Evolutionary conservation across 305 asterid genomes (phyloP), one percentile per base, ranked within the genome.

Genomic region (Fraxinus xanthoxyloides): DNA sequence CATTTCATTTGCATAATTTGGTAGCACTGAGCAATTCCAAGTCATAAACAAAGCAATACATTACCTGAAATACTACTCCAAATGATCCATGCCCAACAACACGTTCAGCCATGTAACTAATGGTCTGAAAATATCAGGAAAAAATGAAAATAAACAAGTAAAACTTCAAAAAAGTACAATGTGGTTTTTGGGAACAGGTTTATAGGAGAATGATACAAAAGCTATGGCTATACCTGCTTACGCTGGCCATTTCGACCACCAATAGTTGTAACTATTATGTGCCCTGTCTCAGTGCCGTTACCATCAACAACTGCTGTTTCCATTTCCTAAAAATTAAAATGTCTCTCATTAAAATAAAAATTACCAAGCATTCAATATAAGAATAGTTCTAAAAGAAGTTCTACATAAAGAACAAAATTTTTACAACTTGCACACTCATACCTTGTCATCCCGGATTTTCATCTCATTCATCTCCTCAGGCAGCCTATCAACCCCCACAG

Each of bases 71-170:
- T 73, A 94, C 98, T 35, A 94, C 97, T 85, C 98, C 98, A 88
- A 94, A 94, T 54, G 98, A 94, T 83, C 98, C 98, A 51, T 93
- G 97, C 74, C 98, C 98, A 77, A 94, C 98, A 83, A 93, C 89
- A 75, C 97, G 97, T 88, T 94, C 98, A 59, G 98, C 97, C 97
- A 93, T 93, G 91, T 94, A 94, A 85, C 97, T 93, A 79, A 89
- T 85, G 79, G 90, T 87, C 92, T 89, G 87, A 73, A 69, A 81
- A 77, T 21, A 24, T 19, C 43, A 51, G 72, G 61, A 23, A 65
- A 72, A 40, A n/a, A 12, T 10, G 3, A 1, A n/a, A 48, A 56
- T 38, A 72, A 72, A 74, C 19, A 51, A 32, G 75, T 72, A 13
- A 63, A 83, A 69, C 46, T 86, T 79, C 36, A 28, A 10, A 24